Base-by-base conservation (phyloP, 2,329 filamentous ascomycete species). In the Thielaviopsis punctulata region DNA sequence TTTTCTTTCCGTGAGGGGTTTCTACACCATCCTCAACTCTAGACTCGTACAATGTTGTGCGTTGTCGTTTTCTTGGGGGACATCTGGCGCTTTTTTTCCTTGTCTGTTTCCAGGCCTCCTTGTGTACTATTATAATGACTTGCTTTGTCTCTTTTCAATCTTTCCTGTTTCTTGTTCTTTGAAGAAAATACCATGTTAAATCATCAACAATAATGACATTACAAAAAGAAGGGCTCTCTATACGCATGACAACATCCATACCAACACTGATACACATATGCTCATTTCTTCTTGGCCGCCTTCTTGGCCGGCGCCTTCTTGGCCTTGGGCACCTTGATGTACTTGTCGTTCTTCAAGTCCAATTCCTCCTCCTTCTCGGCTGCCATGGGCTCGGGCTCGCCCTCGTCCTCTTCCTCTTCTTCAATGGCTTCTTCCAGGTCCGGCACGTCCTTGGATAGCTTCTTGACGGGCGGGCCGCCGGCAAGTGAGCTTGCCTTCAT, bases 381-480 rank as follows among this genome's bases (percentile, higher is more conserved):
- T 1, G 73, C 78, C 43, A 79, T 77, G 1, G 68, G 75, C 2
- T 70, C 64, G 33, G 77, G 75, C 1, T 78, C 67, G 24, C 71
- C 68, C 30, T 80, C 80, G n/a, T 73, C 81, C 19, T 81, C 84
- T 45, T 94, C 90, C 4, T 87, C 88, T 59, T 94, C 90, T 48
- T 96, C 89, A 51, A 98, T 83, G 1, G 89, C 92, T 66, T 98
- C 92, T 67, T 98, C 92, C 27, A 98, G 75, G 68, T 98, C 92
- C 0, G 92, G 93, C 56, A 83, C 84, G 47, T 90, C 87, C 65
- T 79, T 80, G 23, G 78, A 70, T 41, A 73, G 69, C 60, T 80
- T 82, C 69, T 86, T 87, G 4, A 86, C 80, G 3, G 79, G 84
- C 10, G 48, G 19, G 9, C 48, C 45, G 4, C 79, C 84, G 9